Evolutionary conservation across 495 filamentous ascomycete genomes (phyloP), one percentile per base, ranked within the genome.

Genomic region (Jackrogersella minutella): DNA sequence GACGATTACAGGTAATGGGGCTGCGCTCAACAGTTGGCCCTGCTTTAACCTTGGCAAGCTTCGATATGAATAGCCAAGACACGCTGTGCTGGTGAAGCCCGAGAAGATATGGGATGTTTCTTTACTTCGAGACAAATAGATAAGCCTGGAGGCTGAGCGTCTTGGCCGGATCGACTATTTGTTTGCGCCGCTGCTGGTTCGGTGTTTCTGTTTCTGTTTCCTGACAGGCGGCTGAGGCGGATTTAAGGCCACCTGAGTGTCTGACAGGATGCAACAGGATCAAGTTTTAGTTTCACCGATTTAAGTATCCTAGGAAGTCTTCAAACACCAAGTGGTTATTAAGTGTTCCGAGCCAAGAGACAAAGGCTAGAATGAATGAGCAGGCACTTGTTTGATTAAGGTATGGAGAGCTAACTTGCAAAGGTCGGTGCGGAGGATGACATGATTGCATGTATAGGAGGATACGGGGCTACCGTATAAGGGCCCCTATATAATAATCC

Each of bases 21-120:
- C 56, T 50, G 60, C 60, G 5, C 51, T 41, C 66, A 69, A 61
- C 60, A 51, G 66, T 69, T 69, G 66, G 60, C 36, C 51, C 30
- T 9, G 26, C 30, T 52, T 34, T 10, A 57, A 61, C 49, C 66
- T 69, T 69, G 66, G 66, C 61, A 47, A 39, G 14, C 36, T 57
- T 59, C 21, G 59, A 64, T 63, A 68, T 63, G 59, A 52, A 46
- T 52, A 46, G 58, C 54, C 54, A 66, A 67, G 59, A 49, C 59
- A 64, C 63, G 60, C 46, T 49, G 24, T 64, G 33, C 22, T 50
- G 50, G 21, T 55, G 21, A 61, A 54, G 36, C 21, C 34, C 26
- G 22, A 51, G 17, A 50, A 22, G 3, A 14, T 13, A 60, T 46
- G n/a, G n/a, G n/a, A 46, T 60, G 14, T 30, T 60, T 9, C 17